Evolutionary conservation across 768 basidiomycete species (phyloP).

Genomic region (Gyrodon lividus): DNA sequence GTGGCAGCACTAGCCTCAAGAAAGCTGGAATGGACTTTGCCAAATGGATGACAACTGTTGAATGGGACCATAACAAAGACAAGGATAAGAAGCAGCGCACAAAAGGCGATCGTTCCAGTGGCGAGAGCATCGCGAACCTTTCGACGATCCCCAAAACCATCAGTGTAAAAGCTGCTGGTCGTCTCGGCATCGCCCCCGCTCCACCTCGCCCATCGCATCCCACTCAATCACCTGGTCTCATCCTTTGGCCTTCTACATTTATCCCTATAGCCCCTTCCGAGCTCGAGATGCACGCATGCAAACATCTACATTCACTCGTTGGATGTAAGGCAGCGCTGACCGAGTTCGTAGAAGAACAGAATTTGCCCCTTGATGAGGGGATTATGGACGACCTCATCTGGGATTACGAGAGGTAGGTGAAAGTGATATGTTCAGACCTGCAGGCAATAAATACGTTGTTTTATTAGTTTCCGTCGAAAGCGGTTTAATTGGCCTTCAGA

Average conservation of each 20-base stretch:
- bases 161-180: constrained; percentile 37
- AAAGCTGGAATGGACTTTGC: constrained; percentile 34
- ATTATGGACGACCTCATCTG: constrained; percentile 30
- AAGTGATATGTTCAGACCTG: constrained; percentile 4
- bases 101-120: constrained; percentile 28
- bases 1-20: constrained; percentile 22
- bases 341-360: constrained; percentile 41
- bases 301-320: constrained; percentile 62
- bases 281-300: constrained; percentile 75
- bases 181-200: constrained; percentile 34
- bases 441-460: constrained; percentile 7
- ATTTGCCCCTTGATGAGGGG: constrained; percentile 18
- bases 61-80: constrained; percentile 34
- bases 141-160: constrained; percentile 28
- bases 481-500: constrained; percentile 70
- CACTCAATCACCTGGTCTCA: constrained; percentile 60
- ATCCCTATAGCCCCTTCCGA: constrained; percentile 56
- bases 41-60: constrained; percentile 36
- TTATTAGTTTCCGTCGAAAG: constrained; percentile 57
- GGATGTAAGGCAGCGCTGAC: constrained; percentile 58
- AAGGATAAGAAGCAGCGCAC: constrained; percentile 22
- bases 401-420: constrained; percentile 37
- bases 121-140: constrained; percentile 20
- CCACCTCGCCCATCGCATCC: constrained; percentile 19
- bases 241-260: constrained; percentile 59